Conservation (phyloP, 2,329 filamentous ascomycete species). For the Periconia digitata region DNA sequence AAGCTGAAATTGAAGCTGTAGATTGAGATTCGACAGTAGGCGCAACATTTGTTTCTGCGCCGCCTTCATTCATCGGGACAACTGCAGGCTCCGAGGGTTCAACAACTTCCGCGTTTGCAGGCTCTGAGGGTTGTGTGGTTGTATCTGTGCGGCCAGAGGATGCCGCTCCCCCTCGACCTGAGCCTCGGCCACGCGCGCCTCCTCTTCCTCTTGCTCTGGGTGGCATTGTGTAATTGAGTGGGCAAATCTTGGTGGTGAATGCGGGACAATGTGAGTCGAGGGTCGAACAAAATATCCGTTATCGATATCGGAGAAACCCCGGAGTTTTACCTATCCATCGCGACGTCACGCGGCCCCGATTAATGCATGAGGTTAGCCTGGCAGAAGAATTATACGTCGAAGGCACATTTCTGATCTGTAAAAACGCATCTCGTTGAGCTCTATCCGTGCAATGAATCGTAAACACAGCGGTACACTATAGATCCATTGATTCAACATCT, state of each 20-base stretch:
- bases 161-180: conserved; percentile 20
- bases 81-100: conserved; percentile 10
- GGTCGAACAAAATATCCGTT: conserved; percentile 13
- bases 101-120: conserved; percentile 8
- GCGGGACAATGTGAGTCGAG: conserved; percentile 2
- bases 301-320: conserved; percentile 32
- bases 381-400: too few species aligned
- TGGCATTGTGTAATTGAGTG: conserved; percentile 26
- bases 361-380: neutral
- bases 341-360: conserved; percentile 20
- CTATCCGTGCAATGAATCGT: too few species aligned
- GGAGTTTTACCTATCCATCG: conserved; percentile 7
- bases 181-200: conserved; percentile 26
- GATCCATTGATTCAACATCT: neutral
- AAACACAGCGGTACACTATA: neutral
- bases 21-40: conserved; percentile 15
- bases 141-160: neutral
- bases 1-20: conserved; percentile 9
- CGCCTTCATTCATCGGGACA: conserved; percentile 24
- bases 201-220: conserved; percentile 32
- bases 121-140: conserved; percentile 7
- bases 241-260: neutral
- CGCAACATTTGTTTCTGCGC: conserved; percentile 12
- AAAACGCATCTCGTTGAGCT: too few species aligned
- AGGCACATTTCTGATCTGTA: too few species aligned